Percentiles rank a stretch among this genome's conserved stretches.
Conservation (phyloP, 768 basidiomycete genomes). For the Coprinellus micaceus region DNA sequence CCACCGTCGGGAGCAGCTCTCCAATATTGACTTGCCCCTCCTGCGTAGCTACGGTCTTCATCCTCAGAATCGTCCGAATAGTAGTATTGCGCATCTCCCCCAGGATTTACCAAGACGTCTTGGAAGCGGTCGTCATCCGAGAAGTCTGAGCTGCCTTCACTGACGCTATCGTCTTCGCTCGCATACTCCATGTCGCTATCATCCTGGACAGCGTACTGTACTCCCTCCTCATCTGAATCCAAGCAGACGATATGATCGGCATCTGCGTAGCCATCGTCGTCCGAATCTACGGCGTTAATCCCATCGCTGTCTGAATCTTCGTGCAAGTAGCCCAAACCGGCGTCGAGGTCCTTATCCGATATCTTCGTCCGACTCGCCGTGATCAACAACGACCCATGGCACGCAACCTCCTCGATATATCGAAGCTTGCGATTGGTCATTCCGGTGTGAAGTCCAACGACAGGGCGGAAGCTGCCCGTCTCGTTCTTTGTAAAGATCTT, state of each 20-base stretch:
- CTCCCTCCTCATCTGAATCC: background rate
- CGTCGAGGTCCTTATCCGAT: background rate
- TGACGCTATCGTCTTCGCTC: conserved; percentile 7
- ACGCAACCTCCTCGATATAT: conserved; percentile 1
- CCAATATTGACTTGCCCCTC: background rate
- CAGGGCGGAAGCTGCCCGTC: background rate
- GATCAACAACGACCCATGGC: background rate
- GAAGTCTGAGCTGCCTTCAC: conserved; percentile 5
- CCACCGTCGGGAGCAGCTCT: background rate
- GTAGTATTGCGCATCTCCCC: background rate
- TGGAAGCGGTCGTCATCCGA: conserved; percentile 4
- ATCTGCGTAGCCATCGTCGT: background rate
- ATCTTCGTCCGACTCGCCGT: background rate
- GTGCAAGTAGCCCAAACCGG: background rate
- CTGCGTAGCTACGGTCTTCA: background rate
- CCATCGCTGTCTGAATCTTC: background rate
- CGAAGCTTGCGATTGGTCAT: background rate
- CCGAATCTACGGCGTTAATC: background rate
- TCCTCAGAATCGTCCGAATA: background rate
- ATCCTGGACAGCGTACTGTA: background rate
- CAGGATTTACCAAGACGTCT: conserved; percentile 5
- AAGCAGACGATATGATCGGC: background rate
- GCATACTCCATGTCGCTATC: background rate
- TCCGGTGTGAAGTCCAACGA: background rate
- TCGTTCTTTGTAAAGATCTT: conserved; percentile 5